Conservation (phyloP, 768 basidiomycete species). For the Lactifluus subvellereus region DNA sequence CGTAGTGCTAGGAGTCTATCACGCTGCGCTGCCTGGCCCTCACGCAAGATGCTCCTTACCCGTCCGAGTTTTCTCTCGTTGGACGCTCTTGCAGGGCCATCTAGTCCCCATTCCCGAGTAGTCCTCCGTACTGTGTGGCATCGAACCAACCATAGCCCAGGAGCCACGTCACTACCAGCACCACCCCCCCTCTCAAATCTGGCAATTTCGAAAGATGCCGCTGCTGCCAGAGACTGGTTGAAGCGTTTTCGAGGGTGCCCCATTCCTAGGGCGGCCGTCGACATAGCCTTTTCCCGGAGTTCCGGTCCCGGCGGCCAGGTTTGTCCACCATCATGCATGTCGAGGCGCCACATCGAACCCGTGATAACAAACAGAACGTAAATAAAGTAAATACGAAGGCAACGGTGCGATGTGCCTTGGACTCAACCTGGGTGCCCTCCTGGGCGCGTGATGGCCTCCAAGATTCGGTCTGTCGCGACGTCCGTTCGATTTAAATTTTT, state of each 20-base stretch:
- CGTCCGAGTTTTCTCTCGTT: neutral
- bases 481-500: neutral
- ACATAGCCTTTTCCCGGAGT: slow-evolving; percentile 67
- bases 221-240: slow-evolving; percentile 22
- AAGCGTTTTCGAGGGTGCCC: slow-evolving; percentile 3
- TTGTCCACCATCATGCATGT: slow-evolving; percentile 16
- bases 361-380: slow-evolving; percentile 54
- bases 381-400: slow-evolving; percentile 88
- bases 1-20: neutral
- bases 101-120: neutral
- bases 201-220: slow-evolving; percentile 15
- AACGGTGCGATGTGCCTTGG: slow-evolving; percentile 52
- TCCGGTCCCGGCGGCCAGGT: slow-evolving; percentile 87
- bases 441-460: slow-evolving; percentile 53
- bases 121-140: neutral
- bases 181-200: slow-evolving; percentile 20
- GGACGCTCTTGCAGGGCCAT: neutral
- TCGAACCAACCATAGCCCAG: slow-evolving; percentile 1
- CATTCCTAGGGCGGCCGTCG: slow-evolving; percentile 50
- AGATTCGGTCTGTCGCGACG: slow-evolving; percentile 40
- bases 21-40: neutral
- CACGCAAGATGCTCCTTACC: neutral
- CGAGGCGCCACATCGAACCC: neutral
- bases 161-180: slow-evolving; percentile 11
- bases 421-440: slow-evolving; percentile 59